Evolutionary conservation across 2,329 filamentous ascomycete genomes (phyloP).

Genomic region (Xylaria sp.): DNA sequence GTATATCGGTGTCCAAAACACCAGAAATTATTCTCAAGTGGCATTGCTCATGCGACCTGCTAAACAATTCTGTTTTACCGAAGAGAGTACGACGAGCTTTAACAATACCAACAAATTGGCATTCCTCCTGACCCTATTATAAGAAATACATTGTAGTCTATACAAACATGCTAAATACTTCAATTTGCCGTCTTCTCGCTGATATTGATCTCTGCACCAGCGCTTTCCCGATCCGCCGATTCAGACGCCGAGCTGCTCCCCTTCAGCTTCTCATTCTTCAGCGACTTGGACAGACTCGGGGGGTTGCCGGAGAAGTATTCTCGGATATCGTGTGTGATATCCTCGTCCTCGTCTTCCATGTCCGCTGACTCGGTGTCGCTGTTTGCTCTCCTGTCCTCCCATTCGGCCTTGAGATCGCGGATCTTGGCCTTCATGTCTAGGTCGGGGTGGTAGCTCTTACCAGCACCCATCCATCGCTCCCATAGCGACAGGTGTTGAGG

Average conservation of each 20-base stretch:
- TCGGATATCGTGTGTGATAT: conserved; percentile 65
- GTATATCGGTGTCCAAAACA: not conserved
- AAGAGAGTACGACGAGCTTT: not conserved
- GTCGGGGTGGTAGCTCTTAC: conserved; percentile 85
- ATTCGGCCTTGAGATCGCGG: conserved; percentile 78
- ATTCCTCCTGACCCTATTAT: not conserved
- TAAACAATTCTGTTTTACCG: not conserved
- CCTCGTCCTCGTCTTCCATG: conserved; percentile 59
- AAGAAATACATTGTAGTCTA: conserved; percentile 4
- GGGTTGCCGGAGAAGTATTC: conserved; percentile 60
- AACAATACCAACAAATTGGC: not conserved
- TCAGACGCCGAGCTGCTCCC: conserved; percentile 25
- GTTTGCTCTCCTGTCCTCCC: conserved; percentile 63
- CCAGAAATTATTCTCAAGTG: not conserved
- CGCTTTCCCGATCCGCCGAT: conserved; percentile 16
- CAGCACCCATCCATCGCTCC: conserved; percentile 82
- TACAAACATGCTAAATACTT: conserved; percentile 7
- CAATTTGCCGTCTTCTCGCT: conserved; percentile 27
- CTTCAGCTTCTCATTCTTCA: conserved; percentile 46
- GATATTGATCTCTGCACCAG: conserved; percentile 14
- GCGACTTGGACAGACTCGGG: conserved; percentile 28
- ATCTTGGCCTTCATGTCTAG: conserved; percentile 87
- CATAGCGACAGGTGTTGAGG: conserved; percentile 87
- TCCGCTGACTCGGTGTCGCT: conserved; percentile 58
- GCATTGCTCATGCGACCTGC: not conserved